A percentile compares a stretch with the other conserved stretches of the same genome.
Evolutionary conservation across 768 basidiomycete species (phyloP).

Genomic region (Mycena alexandri): DNA sequence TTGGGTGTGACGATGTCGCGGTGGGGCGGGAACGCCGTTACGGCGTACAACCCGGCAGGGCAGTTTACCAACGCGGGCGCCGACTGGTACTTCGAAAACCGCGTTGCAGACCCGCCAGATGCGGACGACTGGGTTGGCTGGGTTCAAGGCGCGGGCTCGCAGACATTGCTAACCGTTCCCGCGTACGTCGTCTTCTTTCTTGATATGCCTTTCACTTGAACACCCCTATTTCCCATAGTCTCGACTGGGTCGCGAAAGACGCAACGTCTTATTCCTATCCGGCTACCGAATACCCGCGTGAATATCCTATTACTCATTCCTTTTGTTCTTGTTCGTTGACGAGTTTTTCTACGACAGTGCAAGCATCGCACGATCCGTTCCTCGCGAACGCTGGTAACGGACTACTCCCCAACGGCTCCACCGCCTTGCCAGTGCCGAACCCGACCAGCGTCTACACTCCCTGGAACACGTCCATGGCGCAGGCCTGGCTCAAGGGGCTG

Average conservation of each 20-base stretch:
- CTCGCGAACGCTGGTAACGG: conserved; percentile 64
- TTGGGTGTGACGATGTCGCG: conserved; percentile 64
- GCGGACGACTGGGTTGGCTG: conserved; percentile 65
- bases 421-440: conserved; percentile 53
- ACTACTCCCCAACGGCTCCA: conserved; percentile 62
- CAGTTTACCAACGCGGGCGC: conserved; percentile 66
- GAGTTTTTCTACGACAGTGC: conserved; percentile 47
- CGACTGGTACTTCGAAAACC: conserved; percentile 70
- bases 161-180: conserved; percentile 61
- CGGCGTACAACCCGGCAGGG: conserved; percentile 65
- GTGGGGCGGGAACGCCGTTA: conserved; percentile 69
- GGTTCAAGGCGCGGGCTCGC: conserved; percentile 59
- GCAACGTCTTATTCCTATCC: conserved; percentile 66
- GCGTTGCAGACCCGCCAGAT: conserved; percentile 50
- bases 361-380: conserved; percentile 60
- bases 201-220: not conserved
- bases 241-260: conserved; percentile 71
- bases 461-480: conserved; percentile 62
- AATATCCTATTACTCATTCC: conserved; percentile 13
- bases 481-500: conserved; percentile 59
- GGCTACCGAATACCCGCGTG: conserved; percentile 57
- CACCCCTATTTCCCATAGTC: conserved; percentile 46
- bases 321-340: not conserved
- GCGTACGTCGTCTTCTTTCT: conserved; percentile 51
- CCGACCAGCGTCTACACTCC: conserved; percentile 57